Base-by-base conservation (phyloP, 257 asterid genomes). In the Fraxinus anomala region DNA sequence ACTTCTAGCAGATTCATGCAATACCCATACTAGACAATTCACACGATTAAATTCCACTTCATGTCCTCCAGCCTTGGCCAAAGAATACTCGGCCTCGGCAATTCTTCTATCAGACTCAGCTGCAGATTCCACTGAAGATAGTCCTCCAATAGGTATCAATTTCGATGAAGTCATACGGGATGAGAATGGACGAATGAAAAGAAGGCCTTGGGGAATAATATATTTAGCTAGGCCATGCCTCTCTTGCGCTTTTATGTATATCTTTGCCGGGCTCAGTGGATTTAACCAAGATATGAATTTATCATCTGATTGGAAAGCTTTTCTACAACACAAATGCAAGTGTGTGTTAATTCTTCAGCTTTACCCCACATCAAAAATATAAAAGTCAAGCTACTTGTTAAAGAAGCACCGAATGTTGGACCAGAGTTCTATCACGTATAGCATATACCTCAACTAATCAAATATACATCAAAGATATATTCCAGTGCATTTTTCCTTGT, bases 1-100 rank as follows among this genome's bases (percentile, higher is more conserved):
- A 23, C 88, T 81, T 68, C 82, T 75, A 13, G 90, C 88, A 69
- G 88, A 86, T 73, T 86, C 85, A 70, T 84, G 88, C 82, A 86
- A 76, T 42, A 82, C 80, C 90, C 86, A 82, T 36, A 77, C 83
- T 36, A 84, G 83, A 77, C 86, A 77, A 72, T 84, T 80, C 63
- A 84, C 90, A 19, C 83, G 88, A 66, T 76, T 84, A 74, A 84
- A 73, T 34, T 84, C 88, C 83, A 31, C 74, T 79, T 82, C 88
- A 76, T 68, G 70, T 73, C 72, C 30, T 68, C 67, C 81, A 37
- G 76, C 68, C 72, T 49, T 72, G 16, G 79, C 36, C 54, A 81
- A 44, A 44, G 73, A 69, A 80, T 42, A 68, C 78, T 83, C 85
- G 19, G 87, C 88, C 33, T 78, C 81, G 14, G 69, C 28, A 67